These are phyloP conservation scores for Agroathelia rolfsii DNA, from an alignment of 1,284 basidiomycete species.

Conservation along the genomic window DNA sequence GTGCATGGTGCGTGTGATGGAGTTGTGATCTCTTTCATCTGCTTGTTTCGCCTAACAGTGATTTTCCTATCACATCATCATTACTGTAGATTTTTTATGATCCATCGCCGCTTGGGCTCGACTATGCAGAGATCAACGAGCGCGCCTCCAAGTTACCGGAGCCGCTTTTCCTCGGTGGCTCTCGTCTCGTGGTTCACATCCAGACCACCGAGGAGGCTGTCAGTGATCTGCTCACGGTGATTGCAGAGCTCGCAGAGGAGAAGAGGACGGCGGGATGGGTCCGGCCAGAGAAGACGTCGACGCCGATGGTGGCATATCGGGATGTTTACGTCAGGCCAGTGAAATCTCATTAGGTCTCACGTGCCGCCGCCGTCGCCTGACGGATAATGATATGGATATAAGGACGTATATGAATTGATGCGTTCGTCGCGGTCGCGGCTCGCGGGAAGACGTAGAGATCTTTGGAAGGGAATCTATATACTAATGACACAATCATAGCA, in stretches of 20 bases:
- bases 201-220: slow-evolving; percentile 73
- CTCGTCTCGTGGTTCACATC: slow-evolving; percentile 81
- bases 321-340: slow-evolving; percentile 44
- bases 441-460: too few relatives aligned
- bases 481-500: too few relatives aligned
- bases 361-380: too few relatives aligned
- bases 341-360: too few relatives aligned
- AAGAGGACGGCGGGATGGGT: slow-evolving; percentile 54
- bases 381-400: too few relatives aligned
- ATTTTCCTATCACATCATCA: too few relatives aligned
- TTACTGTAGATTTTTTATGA: slow-evolving; percentile 71
- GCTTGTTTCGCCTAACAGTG: slow-evolving; percentile 4
- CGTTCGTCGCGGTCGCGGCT: too few relatives aligned
- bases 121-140: slow-evolving; percentile 56
- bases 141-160: slow-evolving; percentile 50
- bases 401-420: too few relatives aligned
- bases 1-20: slow-evolving; percentile 74
- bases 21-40: too few relatives aligned
- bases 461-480: too few relatives aligned
- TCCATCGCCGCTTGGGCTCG: slow-evolving; percentile 60
- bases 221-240: slow-evolving; percentile 49
- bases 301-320: slow-evolving; percentile 28
- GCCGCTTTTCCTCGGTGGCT: slow-evolving; percentile 64
- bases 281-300: slow-evolving; percentile 18
- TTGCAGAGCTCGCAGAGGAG: slow-evolving; percentile 49